Evolutionary conservation across 1,284 basidiomycete species (phyloP).

Genomic region (Tilletia indica): DNA sequence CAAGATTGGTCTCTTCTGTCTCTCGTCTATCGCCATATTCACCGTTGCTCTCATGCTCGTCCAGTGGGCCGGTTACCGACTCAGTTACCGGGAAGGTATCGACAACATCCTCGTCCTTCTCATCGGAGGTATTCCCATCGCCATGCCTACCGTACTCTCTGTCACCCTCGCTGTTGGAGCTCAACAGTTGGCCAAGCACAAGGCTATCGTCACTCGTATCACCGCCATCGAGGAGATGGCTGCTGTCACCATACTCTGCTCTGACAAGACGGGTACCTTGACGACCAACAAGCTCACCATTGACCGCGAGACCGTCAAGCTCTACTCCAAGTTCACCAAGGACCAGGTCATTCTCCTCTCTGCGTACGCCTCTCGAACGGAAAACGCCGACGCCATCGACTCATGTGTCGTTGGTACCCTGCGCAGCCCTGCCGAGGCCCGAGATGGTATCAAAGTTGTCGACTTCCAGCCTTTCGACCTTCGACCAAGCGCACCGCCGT

Average conservation of each 20-base stretch:
- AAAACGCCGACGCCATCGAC: conserved; percentile 98
- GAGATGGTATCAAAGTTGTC: conserved; percentile 86
- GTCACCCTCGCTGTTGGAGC: conserved; percentile 97
- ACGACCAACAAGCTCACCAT: conserved; percentile 99
- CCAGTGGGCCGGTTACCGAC: conserved; percentile 63
- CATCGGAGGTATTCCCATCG: conserved; percentile 98
- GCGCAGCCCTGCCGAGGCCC: conserved; percentile 67
- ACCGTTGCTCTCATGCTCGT: conserved; percentile 27
- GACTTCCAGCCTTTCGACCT: conserved; percentile 99
- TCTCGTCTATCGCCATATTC: conserved; percentile 70
- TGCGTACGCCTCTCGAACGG: conserved; percentile 92
- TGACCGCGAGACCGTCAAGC: conserved; percentile 85
- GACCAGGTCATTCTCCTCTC: conserved; percentile 90
- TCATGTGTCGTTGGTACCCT: conserved; percentile 78
- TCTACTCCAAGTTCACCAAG: conserved; percentile 81
- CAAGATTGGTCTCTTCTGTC: conserved; percentile 91
- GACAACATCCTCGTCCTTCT: conserved; percentile 94
- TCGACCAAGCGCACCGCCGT: conserved; percentile 99
- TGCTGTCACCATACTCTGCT: conserved; percentile 93
- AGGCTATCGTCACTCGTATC: conserved; percentile 97
- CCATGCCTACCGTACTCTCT: conserved; percentile 93
- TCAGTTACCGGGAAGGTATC: conserved; percentile 84
- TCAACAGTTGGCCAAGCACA: conserved; percentile 95
- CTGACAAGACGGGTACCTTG: conserved; percentile 65
- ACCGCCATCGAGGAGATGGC: conserved; percentile 96